A percentile compares a stretch with the other conserved stretches of the same genome.
Conservation (phyloP, 2,329 filamentous ascomycete genomes). For the Torrubiellomyces zombiae region DNA sequence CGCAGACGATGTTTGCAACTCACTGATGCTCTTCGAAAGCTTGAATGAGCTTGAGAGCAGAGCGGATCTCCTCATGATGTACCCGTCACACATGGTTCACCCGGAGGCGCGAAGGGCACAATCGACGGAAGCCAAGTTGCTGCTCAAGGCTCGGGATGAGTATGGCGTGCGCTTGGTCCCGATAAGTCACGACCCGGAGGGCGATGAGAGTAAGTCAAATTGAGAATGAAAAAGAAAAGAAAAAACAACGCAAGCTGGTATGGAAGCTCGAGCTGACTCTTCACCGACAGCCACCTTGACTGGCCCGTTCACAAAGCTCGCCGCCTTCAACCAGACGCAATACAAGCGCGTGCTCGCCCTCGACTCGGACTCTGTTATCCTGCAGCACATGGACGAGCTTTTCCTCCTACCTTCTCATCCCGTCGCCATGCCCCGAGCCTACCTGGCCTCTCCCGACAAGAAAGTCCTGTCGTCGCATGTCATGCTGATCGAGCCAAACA, state of each 20-base stretch:
- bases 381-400: slow-evolving; percentile 50
- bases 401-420: slow-evolving; percentile 46
- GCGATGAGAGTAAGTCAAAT: slow-evolving; percentile 2
- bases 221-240: no score
- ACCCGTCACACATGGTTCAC: slow-evolving; percentile 21
- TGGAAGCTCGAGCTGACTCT: no score
- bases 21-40: slow-evolving; percentile 31
- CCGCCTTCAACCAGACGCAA: slow-evolving; percentile 48
- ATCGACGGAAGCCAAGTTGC: slow-evolving; percentile 14
- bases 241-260: no score
- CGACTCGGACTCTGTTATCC: slow-evolving; percentile 46
- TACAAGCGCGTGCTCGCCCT: slow-evolving; percentile 33
- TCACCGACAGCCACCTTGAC: slow-evolving; percentile 49
- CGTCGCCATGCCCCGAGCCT: slow-evolving; percentile 54
- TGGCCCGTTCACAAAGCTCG: slow-evolving; percentile 48
- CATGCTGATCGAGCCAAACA: slow-evolving; percentile 40
- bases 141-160: slow-evolving; percentile 24
- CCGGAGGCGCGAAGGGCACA: slow-evolving; percentile 11
- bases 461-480: slow-evolving; percentile 40
- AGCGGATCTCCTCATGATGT: slow-evolving; percentile 28
- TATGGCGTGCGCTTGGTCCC: slow-evolving; percentile 27
- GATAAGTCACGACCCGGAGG: no score
- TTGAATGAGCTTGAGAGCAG: slow-evolving; percentile 22
- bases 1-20: slow-evolving; percentile 29
- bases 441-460: slow-evolving; percentile 43